A percentile compares a stretch with the other conserved stretches of the same genome.
Conservation (phyloP, 441 rosid genomes). For the Syzygium malaccense region DNA sequence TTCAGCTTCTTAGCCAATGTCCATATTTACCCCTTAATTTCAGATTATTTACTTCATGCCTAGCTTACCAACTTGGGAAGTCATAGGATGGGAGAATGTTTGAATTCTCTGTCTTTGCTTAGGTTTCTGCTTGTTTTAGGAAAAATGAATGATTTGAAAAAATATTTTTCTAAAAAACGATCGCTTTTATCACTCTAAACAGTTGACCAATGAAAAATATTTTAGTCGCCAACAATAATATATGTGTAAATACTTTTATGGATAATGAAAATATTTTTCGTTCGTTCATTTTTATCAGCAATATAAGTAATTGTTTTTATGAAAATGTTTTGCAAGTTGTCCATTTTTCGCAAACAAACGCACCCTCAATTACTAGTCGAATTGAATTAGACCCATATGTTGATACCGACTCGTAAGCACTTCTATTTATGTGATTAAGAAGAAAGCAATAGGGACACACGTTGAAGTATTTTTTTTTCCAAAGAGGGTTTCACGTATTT, state of each 20-base stretch:
- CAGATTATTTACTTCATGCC: not conserved
- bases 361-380: not conserved
- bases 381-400: not conserved
- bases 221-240: not conserved
- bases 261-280: not conserved
- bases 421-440: not conserved
- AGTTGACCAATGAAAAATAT: not conserved
- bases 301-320: not conserved
- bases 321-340: not conserved
- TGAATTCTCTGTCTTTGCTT: not conserved
- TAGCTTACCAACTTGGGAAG: not conserved
- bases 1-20: not conserved
- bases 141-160: not conserved
- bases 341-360: not conserved
- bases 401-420: not conserved
- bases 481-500: not conserved
- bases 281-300: not conserved
- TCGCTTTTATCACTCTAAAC: not conserved
- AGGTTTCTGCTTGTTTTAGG: rapidly evolving
- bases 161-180: not conserved
- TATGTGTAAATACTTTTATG: not conserved
- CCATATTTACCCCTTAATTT: not conserved
- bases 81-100: not conserved
- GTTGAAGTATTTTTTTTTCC: not conserved
- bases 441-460: not conserved